These are phyloP conservation scores for Pleurozium schreberi DNA, from an alignment of 225 moss, liverwort and hornwort species.

Conservation along the genomic window DNA sequence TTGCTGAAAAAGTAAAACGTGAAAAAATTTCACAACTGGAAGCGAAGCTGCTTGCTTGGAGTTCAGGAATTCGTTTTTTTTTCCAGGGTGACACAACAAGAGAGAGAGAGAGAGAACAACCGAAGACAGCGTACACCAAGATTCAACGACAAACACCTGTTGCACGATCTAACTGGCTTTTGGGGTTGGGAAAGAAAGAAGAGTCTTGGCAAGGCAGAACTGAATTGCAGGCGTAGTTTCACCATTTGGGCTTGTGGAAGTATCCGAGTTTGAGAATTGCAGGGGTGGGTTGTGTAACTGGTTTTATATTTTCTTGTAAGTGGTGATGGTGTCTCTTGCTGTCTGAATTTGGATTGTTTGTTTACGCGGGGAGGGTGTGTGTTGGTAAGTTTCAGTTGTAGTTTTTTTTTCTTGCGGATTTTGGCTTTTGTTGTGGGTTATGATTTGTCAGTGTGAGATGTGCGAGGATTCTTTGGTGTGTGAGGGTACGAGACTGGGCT, in stretches of 20 bases:
- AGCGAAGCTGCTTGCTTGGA: neutral
- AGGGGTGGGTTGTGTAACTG: neutral
- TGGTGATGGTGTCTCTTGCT: neutral
- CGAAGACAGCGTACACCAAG: neutral
- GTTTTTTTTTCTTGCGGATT: neutral
- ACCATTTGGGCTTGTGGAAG: neutral
- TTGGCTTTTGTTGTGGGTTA: too few species aligned
- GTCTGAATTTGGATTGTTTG: neutral
- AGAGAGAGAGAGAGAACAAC: neutral
- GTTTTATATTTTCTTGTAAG: neutral
- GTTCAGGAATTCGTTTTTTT: neutral
- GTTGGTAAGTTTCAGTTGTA: neutral
- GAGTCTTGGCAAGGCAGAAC: neutral
- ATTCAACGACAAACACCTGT: neutral
- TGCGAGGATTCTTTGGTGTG: neutral
- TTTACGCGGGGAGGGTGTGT: neutral
- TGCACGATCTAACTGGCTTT: neutral
- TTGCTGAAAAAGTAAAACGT: neutral
- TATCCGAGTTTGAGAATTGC: neutral
- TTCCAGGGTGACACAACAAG: neutral
- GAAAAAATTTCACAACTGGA: neutral
- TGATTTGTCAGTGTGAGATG: neutral
- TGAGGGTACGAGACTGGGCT: neutral
- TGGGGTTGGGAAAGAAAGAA: neutral
- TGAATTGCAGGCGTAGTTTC: neutral